Base-by-base conservation (phyloP, 345 rosid species). In the Pseudoturritis turrita region DNA sequence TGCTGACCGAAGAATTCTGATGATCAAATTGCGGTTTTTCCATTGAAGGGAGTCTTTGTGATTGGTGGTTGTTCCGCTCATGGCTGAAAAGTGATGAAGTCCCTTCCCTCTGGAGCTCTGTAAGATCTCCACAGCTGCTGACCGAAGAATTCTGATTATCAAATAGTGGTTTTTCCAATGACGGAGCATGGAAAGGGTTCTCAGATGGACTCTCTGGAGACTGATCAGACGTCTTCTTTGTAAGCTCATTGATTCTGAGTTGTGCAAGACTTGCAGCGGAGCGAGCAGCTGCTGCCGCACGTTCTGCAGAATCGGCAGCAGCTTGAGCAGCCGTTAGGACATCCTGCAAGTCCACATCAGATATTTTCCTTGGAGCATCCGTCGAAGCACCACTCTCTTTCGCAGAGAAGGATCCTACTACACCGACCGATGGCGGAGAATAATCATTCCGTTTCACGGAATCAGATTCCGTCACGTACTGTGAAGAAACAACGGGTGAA, bases 211-310 rank as follows among this genome's bases (percentile, higher is more conserved):
- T 58, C 14, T 78, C 84, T 21, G 74, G 71, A 58, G 75, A 72
- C 46, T 68, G 78, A 40, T 77, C 83, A 31, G 79, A 76, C 26
- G 63, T 88, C 70, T 77, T 87, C 86, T 69, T 86, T 28, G 89
- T 79, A 49, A 90, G 83, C 77, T 83, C 96, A 17, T 74, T 58
- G 71, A 91, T 91, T 82, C 91, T 86, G 51, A 88, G 77, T 78
- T 91, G 97, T 44, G 97, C 97, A 71, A 94, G 92, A 79, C 87
- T 79, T 61, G 98, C 98, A 49, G 89, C 98, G 59, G 96, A 78
- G 61, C 96, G 95, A 44, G 98, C 98, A 9, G 96, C 95, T 15
- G 96, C 79, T 52, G 96, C 98, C 4, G 98, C 96, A 71, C 81
- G 84, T 73, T 94, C 98, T 7, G 98, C 98, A 46, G 83, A 59